Evolutionary conservation across 2,329 filamentous ascomycete genomes (phyloP), one percentile per base, ranked within the genome.

Genomic region (Trichoderma afroharzianum): DNA sequence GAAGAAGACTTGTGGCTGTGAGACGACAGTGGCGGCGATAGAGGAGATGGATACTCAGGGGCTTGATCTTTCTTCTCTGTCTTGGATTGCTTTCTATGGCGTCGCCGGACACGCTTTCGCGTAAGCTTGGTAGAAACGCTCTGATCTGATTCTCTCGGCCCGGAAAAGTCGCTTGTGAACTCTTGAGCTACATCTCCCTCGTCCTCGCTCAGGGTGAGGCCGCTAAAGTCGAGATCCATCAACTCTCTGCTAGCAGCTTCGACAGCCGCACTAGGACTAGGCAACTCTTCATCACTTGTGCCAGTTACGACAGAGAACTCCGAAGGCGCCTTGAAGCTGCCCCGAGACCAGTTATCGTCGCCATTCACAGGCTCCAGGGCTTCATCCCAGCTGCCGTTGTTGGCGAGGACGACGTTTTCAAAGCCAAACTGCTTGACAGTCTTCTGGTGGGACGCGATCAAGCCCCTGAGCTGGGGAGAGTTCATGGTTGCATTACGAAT

Each of bases 341-440:
- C 80, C 59, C 77, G 77, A 30, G 78, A 80, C 81, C 81, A 82
- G n/a, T 75, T 82, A 73, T 79, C 84, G 76, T 78, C 83, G 73
- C 76, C 81, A 73, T 83, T 79, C 71, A 97, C 83, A 2, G 92
- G 92, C 50, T 90, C 88, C n/a, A 97, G 86, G 0, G 93, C 93
- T 33, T 94, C 91, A 72, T 96, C 92, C 93, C 93, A 97, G 71
- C 85, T 91, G 32, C 92, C 93, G 39, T 84, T 84, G 72, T 88
- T 86, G 64, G 89, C 86, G 57, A 97, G 86, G 33, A 87, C 85
- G 21, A 95, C 90, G 73, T 93, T 90, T 78, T 94, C 90, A 79
- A 97, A 94, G 79, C 94, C 91, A 77, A 95, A 93, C 77, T 95
- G 92, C 74, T 88, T 86, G 59, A 97, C 88, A 0, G 89, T 91